A percentile compares a stretch with the other conserved stretches of the same genome.
phyloP scores from a whole-genome alignment of 2,329 filamentous ascomycete species.

The Zymoseptoria crescenta region DNA sequence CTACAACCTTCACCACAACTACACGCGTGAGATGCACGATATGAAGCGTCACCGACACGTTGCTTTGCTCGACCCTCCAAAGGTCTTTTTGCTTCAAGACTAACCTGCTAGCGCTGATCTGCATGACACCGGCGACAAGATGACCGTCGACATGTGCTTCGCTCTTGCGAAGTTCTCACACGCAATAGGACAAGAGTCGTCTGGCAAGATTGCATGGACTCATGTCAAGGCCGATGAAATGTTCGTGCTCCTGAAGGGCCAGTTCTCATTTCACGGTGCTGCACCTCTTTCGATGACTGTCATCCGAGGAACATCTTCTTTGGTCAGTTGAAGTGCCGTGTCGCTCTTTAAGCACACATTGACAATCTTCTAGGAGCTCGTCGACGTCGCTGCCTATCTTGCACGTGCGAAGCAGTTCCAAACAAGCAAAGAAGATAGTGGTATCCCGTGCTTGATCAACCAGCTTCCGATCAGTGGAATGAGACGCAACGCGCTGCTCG shows the following conservation, averaged over 20 bases:
- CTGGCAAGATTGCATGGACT: neutral
- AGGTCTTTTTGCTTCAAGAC: slow-evolving; percentile 4
- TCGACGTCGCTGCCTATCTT: slow-evolving; percentile 24
- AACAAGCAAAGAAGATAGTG: slow-evolving; percentile 14
- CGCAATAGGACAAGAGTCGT: slow-evolving; percentile 21
- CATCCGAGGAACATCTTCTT: slow-evolving; percentile 33
- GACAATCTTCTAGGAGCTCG: slow-evolving; percentile 21
- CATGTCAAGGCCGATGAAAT: neutral
- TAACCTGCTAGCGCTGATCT: slow-evolving; percentile 10
- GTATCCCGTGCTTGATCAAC: slow-evolving; percentile 29
- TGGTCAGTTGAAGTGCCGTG: slow-evolving; percentile 28
- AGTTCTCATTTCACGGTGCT: slow-evolving; percentile 7
- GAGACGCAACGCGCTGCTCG: slow-evolving; percentile 32
- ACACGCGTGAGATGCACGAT: neutral
- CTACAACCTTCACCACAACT: too few relatives aligned
- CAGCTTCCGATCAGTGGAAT: slow-evolving; percentile 40
- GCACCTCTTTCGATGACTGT: slow-evolving; percentile 31
- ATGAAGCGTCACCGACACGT: neutral
- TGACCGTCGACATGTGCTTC: slow-evolving; percentile 23
- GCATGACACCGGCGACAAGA: slow-evolving; percentile 7
- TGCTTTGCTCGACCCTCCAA: slow-evolving; percentile 9
- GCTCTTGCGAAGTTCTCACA: slow-evolving; percentile 26
- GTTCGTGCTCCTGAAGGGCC: slow-evolving; percentile 7
- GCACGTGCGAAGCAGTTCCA: slow-evolving; percentile 15
- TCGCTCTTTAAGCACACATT: neutral